These are phyloP conservation scores for Pseudotulostoma volvatum DNA, from an alignment of 495 filamentous ascomycete genomes.

Conservation along the genomic window DNA sequence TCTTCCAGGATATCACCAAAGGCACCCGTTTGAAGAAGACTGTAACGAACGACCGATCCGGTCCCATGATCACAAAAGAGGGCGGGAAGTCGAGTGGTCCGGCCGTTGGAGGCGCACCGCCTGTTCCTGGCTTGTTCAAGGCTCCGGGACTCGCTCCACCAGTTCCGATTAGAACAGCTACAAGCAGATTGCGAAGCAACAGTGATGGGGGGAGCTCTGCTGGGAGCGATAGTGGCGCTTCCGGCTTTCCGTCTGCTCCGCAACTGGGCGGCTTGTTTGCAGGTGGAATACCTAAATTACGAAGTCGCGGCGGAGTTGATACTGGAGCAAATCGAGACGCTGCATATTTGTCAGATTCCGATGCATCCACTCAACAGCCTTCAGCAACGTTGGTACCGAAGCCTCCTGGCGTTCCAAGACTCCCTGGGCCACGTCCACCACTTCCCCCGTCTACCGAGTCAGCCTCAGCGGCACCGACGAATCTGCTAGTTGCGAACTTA, in stretches of 20 bases:
- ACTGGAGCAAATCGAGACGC: slow-evolving; percentile 70
- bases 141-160: slow-evolving; percentile 63
- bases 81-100: slow-evolving; percentile 40
- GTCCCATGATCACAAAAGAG: slow-evolving; percentile 46
- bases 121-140: slow-evolving; percentile 52
- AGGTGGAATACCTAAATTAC: slow-evolving; percentile 87
- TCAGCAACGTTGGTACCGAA: slow-evolving; percentile 35
- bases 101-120: slow-evolving; percentile 56
- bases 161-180: slow-evolving; percentile 36
- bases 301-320: slow-evolving; percentile 75
- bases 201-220: slow-evolving; percentile 46
- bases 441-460: slow-evolving; percentile 39
- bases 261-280: slow-evolving; percentile 84
- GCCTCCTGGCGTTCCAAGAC: slow-evolving; percentile 48
- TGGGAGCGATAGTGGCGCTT: slow-evolving; percentile 18
- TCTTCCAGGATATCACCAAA: slow-evolving; percentile 81
- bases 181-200: slow-evolving; percentile 60
- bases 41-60: slow-evolving; percentile 88
- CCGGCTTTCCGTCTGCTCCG: slow-evolving; percentile 41
- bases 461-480: slow-evolving; percentile 32
- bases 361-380: slow-evolving; percentile 30
- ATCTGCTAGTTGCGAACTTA: slow-evolving; percentile 43
- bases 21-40: slow-evolving; percentile 69
- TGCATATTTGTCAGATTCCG: slow-evolving; percentile 66
- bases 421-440: slow-evolving; percentile 37